Percentiles rank a stretch among this genome's conserved stretches.
Conservation (phyloP, 1,284 basidiomycete genomes). For the Ganoderma lingzhi region DNA sequence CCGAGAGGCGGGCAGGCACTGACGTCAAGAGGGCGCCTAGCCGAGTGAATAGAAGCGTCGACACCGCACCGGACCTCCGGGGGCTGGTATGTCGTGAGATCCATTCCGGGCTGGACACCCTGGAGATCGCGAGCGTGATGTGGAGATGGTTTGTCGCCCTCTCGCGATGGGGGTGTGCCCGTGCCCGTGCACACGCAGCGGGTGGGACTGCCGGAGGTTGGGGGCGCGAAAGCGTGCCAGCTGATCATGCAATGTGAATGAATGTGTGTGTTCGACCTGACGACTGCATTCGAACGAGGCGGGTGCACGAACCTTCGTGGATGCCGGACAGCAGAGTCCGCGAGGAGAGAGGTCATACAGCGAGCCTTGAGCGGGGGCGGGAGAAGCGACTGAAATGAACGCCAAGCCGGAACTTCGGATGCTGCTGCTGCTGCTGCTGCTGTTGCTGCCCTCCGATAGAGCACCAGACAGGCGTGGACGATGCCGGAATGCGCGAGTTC, state of each 20-base stretch:
- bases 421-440: neutral
- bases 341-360: neutral
- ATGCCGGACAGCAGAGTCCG: neutral
- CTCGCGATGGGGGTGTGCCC: neutral
- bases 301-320: neutral
- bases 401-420: neutral
- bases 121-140: neutral
- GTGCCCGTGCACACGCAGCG: neutral
- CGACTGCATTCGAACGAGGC: neutral
- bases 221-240: neutral
- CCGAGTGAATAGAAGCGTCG: neutral
- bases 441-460: neutral
- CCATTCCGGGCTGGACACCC: neutral
- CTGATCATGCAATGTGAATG: neutral
- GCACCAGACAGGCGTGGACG: neutral
- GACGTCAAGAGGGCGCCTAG: neutral
- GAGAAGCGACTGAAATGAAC: neutral
- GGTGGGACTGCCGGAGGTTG: neutral
- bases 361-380: slow-evolving; percentile 3
- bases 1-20: neutral
- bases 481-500: neutral
- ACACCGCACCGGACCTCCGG: neutral
- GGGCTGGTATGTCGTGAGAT: neutral
- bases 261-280: neutral
- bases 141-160: neutral